Conservation (phyloP, 805 yeast genomes). For the Hanseniaspora mollemarum region DNA sequence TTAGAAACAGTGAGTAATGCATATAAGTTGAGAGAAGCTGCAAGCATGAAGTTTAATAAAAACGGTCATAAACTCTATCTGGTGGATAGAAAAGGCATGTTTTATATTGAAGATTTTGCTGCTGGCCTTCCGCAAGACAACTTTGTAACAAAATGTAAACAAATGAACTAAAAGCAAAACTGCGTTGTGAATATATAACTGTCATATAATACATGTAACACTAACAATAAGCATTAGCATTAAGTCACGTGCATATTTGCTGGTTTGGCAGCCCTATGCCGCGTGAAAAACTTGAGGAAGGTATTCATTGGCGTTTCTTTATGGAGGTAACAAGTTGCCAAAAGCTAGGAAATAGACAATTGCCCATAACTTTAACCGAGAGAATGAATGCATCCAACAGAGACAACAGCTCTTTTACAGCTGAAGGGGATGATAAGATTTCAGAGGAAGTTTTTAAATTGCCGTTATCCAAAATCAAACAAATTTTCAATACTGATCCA, state of each 20-base stretch:
- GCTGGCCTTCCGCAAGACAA: conserved; percentile 67
- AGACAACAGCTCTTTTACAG: too few relatives aligned
- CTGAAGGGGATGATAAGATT: not conserved
- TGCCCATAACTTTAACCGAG: too few relatives aligned
- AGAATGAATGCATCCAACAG: too few relatives aligned
- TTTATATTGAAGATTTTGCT: conserved; percentile 75
- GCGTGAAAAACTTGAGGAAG: too few relatives aligned
- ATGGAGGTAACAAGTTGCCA: too few relatives aligned
- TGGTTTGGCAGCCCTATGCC: too few relatives aligned
- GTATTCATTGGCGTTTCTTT: too few relatives aligned
- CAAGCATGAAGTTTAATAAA: conserved; percentile 60
- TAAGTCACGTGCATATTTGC: too few relatives aligned
- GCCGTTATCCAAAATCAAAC: conserved; percentile 25
- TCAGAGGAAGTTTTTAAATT: conserved; percentile 16
- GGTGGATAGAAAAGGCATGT: conserved; percentile 69
- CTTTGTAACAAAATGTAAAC: conserved; percentile 57
- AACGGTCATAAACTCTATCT: conserved; percentile 71
- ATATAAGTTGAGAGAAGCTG: conserved; percentile 60
- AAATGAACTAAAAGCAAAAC: conserved; percentile 38
- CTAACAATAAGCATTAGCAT: too few relatives aligned
- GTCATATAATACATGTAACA: too few relatives aligned
- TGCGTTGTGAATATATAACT: too few relatives aligned
- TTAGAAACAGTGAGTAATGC: conserved; percentile 75
- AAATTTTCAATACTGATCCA: conserved; percentile 25
- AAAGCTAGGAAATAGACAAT: too few relatives aligned